These are phyloP conservation scores for Mycena sp. DNA, from an alignment of 1,284 basidiomycete species.

Conservation along the genomic window DNA sequence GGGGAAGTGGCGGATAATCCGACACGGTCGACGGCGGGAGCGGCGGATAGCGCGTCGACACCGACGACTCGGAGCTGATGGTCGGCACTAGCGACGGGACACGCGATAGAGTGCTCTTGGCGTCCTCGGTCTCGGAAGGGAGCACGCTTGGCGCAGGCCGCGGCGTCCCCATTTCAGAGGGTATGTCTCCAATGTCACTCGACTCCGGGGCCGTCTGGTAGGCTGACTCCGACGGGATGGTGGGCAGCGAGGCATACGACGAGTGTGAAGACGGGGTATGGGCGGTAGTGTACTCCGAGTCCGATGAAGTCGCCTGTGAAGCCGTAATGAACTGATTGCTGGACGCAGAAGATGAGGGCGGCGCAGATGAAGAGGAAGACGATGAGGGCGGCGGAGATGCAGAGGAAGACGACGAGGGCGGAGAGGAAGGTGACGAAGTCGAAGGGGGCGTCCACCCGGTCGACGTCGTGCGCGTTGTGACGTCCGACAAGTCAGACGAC, in stretches of 20 bases:
- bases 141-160: slow-evolving; percentile 14
- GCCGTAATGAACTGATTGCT: slow-evolving; percentile 50
- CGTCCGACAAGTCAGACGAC: slow-evolving; percentile 56
- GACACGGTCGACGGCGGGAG: slow-evolving; percentile 20
- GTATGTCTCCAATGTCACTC: slow-evolving; percentile 39
- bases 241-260: slow-evolving; percentile 52
- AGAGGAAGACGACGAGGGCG: slow-evolving; percentile 48
- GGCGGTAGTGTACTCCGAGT: slow-evolving; percentile 50
- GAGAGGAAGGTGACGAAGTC: slow-evolving; percentile 41
- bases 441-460: slow-evolving; percentile 44
- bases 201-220: slow-evolving; percentile 62
- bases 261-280: slow-evolving; percentile 44
- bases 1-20: slow-evolving; percentile 2
- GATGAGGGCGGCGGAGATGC: slow-evolving; percentile 46
- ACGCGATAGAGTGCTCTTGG: slow-evolving; percentile 19
- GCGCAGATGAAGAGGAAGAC: no score
- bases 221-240: slow-evolving; percentile 66
- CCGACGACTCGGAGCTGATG: slow-evolving; percentile 17
- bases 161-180: slow-evolving; percentile 28
- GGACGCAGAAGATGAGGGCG: slow-evolving; percentile 26
- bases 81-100: slow-evolving; percentile 30
- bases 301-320: slow-evolving; percentile 47
- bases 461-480: slow-evolving; percentile 44
- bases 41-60: slow-evolving; percentile 17
- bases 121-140: slow-evolving; percentile 15